Base-by-base conservation (phyloP, 495 filamentous ascomycete species). In the Aspergillus leporis region DNA sequence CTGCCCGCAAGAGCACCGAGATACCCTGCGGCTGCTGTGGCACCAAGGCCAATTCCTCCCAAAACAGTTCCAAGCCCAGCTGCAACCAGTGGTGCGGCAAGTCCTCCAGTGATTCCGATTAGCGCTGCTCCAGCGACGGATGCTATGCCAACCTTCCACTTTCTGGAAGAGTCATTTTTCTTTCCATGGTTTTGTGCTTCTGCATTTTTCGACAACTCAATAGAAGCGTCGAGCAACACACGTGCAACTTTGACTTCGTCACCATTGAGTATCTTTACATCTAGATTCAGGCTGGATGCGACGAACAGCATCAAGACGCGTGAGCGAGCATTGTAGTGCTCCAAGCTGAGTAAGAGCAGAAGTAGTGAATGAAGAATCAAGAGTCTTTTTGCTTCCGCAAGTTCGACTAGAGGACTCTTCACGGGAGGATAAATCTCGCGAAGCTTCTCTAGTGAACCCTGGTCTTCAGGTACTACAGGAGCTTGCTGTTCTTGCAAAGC, bases 91-190 rank as follows among this genome's bases (percentile, higher is more conserved):
- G 94, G 89, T 4, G 90, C 89, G 5, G 92, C 88, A 5, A 97
- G 84, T 25, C 87, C 87, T 14, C 91, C 89, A 7, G 90, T 96
- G 2, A 97, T 77, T 3, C 88, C 90, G 48, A 97, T 92, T 8
- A 96, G 69, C 0, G 83, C 91, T 40, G 87, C 90, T 22, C 85
- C 86, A 23, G 85, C 87, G 0, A 92, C 89, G n/a, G 87, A 87
- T 4, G 91, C 92, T 13, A 96, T 75, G 16, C 89, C 90, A 23
- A 91, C 83, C 67, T 92, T 96, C 89, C 88, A 94, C 69, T 87
- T 88, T 51, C 88, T 80, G 1, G 80, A 68, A 19, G 75, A 66
- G 60, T 86, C 84, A 52, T 82, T 82, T 56, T 92, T 86, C 55
- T 93, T 89, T 8, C 73, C 79, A 62, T 86, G 85, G 62, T 87